Evolutionary conservation across 2,329 filamentous ascomycete genomes (phyloP).

Genomic region (Aspergillus hortae): DNA sequence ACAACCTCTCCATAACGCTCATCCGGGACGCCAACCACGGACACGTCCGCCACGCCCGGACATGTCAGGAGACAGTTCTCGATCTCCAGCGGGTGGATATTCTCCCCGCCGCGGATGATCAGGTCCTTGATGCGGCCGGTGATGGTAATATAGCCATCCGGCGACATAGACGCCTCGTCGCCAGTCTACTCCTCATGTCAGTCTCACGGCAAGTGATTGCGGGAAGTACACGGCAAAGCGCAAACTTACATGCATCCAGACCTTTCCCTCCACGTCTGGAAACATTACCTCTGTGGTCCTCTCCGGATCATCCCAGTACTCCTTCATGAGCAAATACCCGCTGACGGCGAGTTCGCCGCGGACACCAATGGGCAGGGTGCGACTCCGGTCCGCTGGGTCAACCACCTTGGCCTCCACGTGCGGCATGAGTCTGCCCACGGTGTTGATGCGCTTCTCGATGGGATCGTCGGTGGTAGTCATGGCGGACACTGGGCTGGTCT

Average conservation of each 20-base stretch:
- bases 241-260: conserved; percentile 70
- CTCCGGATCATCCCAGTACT: conserved; percentile 75
- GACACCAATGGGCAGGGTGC: conserved; percentile 60
- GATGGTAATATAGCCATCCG: conserved; percentile 78
- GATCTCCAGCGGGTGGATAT: conserved; percentile 90
- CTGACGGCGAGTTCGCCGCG: conserved; percentile 77
- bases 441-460: conserved; percentile 66
- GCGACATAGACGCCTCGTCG: conserved; percentile 84
- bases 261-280: conserved; percentile 50
- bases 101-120: conserved; percentile 92
- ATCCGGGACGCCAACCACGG: conserved; percentile 80
- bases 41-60: conserved; percentile 67
- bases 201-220: not conserved
- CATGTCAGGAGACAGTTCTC: conserved; percentile 82
- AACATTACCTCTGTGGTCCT: conserved; percentile 68
- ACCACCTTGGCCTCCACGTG: conserved; percentile 81
- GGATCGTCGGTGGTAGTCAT: conserved; percentile 82
- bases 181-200: conserved; percentile 59
- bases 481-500: conserved; percentile 66
- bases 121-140: conserved; percentile 92
- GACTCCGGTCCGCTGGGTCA: conserved; percentile 57
- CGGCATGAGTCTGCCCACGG: conserved; percentile 77
- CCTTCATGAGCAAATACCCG: conserved; percentile 87
- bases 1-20: conserved; percentile 82
- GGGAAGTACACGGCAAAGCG: not conserved